phyloP scores from a whole-genome alignment of 805 yeast species.

The Grigorovia humatica region DNA sequence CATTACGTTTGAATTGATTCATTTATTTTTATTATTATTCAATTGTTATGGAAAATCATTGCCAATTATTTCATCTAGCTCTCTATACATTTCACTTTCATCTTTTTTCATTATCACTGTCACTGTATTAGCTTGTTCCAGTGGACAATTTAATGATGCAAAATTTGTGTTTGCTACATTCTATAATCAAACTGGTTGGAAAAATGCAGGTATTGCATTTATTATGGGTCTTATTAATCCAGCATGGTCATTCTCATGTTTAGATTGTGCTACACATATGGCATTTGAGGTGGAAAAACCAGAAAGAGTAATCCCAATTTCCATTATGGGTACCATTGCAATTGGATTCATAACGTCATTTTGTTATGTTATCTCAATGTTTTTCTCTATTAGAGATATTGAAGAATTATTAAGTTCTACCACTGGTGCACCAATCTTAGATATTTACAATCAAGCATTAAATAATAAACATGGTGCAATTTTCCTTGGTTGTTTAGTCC shows the following conservation, averaged over 20 bases:
- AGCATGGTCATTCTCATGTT: slow-evolving; percentile 60
- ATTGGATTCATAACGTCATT: slow-evolving; percentile 60
- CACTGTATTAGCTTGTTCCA: slow-evolving; percentile 44
- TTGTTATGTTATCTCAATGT: slow-evolving; percentile 44
- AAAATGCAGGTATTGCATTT: slow-evolving; percentile 47
- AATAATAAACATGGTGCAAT: slow-evolving; percentile 48
- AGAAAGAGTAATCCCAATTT: slow-evolving; percentile 51
- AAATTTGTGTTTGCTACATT: slow-evolving; percentile 50
- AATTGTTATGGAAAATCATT: slow-evolving; percentile 46
- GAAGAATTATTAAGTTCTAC: slow-evolving; percentile 37
- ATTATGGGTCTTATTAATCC: slow-evolving; percentile 60
- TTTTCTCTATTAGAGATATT: slow-evolving; percentile 50
- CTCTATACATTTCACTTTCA: slow-evolving; percentile 43
- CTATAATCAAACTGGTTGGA: slow-evolving; percentile 55
- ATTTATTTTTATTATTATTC: slow-evolving; percentile 38
- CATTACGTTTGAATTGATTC: slow-evolving; percentile 41
- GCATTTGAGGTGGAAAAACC: slow-evolving; percentile 60
- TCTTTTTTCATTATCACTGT: slow-evolving; percentile 50
- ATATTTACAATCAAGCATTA: slow-evolving; percentile 52
- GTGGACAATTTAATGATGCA: slow-evolving; percentile 45
- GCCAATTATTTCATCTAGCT: slow-evolving; percentile 40
- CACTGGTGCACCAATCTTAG: slow-evolving; percentile 57
- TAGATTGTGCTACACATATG: slow-evolving; percentile 65
- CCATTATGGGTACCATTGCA: slow-evolving; percentile 55
- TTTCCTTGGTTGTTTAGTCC: slow-evolving; percentile 39